Conservation (phyloP, 2,329 filamentous ascomycete species). For the Acrocalymma vagum region DNA sequence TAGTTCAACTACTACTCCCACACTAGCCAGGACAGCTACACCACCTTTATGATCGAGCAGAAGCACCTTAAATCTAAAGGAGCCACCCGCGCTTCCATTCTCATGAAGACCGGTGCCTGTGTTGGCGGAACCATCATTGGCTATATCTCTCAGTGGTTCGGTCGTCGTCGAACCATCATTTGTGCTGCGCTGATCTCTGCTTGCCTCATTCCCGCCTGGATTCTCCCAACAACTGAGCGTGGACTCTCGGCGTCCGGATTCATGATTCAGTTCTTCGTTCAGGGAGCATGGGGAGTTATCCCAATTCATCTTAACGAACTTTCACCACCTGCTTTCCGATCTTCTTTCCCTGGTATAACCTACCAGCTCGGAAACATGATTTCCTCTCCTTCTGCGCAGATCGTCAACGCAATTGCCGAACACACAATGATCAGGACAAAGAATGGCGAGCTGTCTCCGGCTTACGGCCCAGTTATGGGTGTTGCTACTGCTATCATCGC, state of each 20-base stretch:
- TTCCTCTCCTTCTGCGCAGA: conserved; percentile 76
- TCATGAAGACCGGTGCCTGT: conserved; percentile 82
- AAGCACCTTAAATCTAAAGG: conserved; percentile 72
- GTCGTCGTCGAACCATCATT: conserved; percentile 75
- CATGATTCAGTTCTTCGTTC: conserved; percentile 68
- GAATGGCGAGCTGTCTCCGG: conserved; percentile 67
- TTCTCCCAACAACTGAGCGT: conserved; percentile 68
- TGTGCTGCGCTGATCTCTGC: conserved; percentile 67
- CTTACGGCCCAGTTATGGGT: conserved; percentile 79
- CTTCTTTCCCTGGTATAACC: conserved; percentile 74
- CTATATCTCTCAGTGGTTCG: conserved; percentile 78
- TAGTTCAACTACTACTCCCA: conserved; percentile 73
- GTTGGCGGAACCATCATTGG: conserved; percentile 77
- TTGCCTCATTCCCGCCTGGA: conserved; percentile 74
- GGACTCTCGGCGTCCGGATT: conserved; percentile 71
- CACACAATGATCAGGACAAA: conserved; percentile 56
- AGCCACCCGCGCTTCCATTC: conserved; percentile 77
- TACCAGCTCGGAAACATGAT: conserved; percentile 82
- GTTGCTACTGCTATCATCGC: conserved; percentile 81
- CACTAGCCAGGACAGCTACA: conserved; percentile 82
- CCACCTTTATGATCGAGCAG: conserved; percentile 78
- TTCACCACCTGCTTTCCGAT: conserved; percentile 74
- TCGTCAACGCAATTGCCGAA: conserved; percentile 78
- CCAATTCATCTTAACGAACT: conserved; percentile 78
- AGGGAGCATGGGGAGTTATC: conserved; percentile 55